Evolutionary conservation across 2,329 filamentous ascomycete species (phyloP).

Genomic region (Aureobasidium sp.): DNA sequence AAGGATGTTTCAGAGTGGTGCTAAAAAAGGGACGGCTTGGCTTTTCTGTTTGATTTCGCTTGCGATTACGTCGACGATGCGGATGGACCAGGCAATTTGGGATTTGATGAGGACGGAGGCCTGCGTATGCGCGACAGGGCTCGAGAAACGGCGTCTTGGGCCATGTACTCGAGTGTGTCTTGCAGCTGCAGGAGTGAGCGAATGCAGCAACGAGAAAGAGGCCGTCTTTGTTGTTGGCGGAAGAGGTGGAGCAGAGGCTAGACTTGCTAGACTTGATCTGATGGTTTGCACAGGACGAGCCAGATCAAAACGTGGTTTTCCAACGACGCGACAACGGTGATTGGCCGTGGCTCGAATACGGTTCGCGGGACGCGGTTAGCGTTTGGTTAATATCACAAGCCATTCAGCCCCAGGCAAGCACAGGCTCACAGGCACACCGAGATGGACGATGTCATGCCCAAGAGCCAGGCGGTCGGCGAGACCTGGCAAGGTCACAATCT

Average conservation of each 20-base stretch:
- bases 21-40: slow-evolving; percentile 12
- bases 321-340: background rate
- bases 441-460: background rate
- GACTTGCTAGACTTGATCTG: slow-evolving; percentile 12
- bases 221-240: background rate
- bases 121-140: background rate
- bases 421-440: background rate
- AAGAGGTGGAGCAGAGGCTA: background rate
- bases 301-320: slow-evolving; percentile 13
- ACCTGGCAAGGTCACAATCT: background rate
- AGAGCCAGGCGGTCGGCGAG: background rate
- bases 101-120: background rate
- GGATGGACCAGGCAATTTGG: background rate
- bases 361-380: slow-evolving; percentile 4
- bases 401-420: background rate
- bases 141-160: background rate
- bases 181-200: background rate
- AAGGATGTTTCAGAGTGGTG: slow-evolving; percentile 3
- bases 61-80: background rate
- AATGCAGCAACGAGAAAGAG: background rate
- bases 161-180: background rate
- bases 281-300: slow-evolving; percentile 9
- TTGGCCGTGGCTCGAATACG: background rate
- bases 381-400: background rate
- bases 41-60: slow-evolving; percentile 8